Evolutionary conservation across 441 rosid species (phyloP).

Genomic region (Raphanus hybrid): DNA sequence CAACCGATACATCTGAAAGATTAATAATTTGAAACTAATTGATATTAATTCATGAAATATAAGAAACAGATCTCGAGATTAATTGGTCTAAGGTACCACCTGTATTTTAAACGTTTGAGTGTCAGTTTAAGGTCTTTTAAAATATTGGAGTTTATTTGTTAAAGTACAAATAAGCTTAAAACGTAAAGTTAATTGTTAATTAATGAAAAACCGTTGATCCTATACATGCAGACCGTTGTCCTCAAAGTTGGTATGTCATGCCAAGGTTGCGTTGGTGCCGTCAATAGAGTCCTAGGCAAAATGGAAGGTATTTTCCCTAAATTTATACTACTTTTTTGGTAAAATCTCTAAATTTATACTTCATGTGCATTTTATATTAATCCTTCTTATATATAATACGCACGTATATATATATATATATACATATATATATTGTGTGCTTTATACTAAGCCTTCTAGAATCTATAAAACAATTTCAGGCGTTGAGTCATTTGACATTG

Average conservation of each 20-base stretch:
- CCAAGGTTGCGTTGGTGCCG: constrained; percentile 90
- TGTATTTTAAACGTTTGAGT: not conserved
- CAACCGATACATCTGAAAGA: not conserved
- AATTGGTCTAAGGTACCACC: not conserved
- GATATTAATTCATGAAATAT: not conserved
- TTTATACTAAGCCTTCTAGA: not conserved
- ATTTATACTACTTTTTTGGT: not conserved
- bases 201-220: not conserved
- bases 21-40: not conserved
- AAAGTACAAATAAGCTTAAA: constrained; percentile 11
- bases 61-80: not conserved
- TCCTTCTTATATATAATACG: not conserved
- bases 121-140: not conserved
- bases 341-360: not conserved
- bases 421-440: not conserved
- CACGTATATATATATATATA: not conserved
- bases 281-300: constrained; percentile 83
- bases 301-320: constrained; percentile 64
- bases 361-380: not conserved
- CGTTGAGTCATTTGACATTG: constrained; percentile 80
- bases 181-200: not conserved
- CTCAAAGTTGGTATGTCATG: constrained; percentile 96
- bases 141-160: not conserved
- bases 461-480: constrained; percentile 16
- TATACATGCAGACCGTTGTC: constrained; percentile 65